Conservation (phyloP, 345 rosid species). For the Mercurialis annua region DNA sequence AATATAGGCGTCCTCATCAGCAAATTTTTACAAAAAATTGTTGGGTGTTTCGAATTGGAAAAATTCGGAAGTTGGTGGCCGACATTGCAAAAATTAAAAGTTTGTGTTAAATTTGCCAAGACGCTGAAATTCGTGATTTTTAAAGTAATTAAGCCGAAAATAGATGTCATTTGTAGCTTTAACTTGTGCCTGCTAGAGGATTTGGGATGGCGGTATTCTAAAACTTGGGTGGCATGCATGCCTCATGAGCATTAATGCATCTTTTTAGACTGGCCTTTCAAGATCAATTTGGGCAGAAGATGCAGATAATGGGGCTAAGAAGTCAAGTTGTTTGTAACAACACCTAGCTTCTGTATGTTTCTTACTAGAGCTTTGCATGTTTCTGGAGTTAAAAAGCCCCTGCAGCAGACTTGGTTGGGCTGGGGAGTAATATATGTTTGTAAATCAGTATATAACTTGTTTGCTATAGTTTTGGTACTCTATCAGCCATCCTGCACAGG, state of each 20-base stretch:
- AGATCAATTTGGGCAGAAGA: conserved; percentile 34
- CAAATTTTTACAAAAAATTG: too few species aligned
- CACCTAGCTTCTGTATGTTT: conserved; percentile 30
- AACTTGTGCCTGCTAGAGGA: conserved; percentile 26
- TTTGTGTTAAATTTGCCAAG: too few species aligned
- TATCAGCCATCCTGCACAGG: conserved; percentile 68
- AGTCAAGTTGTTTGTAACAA: conserved; percentile 19
- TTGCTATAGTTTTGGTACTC: conserved; percentile 53
- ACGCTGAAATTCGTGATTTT: too few species aligned
- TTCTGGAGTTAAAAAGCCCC: conserved; percentile 47
- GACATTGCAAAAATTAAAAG: too few species aligned
- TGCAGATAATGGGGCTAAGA: conserved; percentile 28
- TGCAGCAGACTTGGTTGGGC: conserved; percentile 58
- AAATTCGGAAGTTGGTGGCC: too few species aligned
- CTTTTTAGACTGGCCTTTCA: conserved; percentile 28
- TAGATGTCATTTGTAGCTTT: conserved; percentile 22
- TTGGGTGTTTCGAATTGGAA: too few species aligned
- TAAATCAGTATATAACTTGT: conserved; percentile 52
- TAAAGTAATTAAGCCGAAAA: too few species aligned
- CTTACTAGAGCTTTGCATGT: conserved; percentile 29
- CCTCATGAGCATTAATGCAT: conserved; percentile 34
- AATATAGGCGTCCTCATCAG: too few species aligned
- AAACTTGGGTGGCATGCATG: conserved; percentile 25
- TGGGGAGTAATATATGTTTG: conserved; percentile 51
- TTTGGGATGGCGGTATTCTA: conserved; percentile 17